phyloP scores from a whole-genome alignment of 257 asterid genomes.

The Ophiorrhiza pumila region DNA sequence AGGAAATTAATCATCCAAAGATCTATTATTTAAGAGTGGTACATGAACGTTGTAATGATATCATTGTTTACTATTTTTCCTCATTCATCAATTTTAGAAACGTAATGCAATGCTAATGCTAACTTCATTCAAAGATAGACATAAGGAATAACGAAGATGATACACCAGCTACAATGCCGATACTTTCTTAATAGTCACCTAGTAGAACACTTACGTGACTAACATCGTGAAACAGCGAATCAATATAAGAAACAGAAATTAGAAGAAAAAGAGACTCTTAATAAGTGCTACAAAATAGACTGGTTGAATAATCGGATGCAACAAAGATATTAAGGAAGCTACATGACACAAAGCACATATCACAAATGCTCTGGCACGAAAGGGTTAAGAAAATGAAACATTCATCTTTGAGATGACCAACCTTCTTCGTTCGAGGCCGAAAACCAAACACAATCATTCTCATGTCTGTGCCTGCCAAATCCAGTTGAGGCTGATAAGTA shows the following conservation, averaged over 20 bases:
- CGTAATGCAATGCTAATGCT: neutral
- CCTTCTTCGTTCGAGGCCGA: constrained; percentile 96
- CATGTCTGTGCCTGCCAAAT: constrained; percentile 88
- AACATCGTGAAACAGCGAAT: neutral
- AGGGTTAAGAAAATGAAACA: constrained; percentile 9
- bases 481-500: constrained; percentile 15
- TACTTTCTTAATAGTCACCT: neutral
- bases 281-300: neutral
- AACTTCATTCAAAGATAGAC: neutral
- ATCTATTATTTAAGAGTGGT: neutral
- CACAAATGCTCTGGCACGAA: neutral
- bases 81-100: neutral
- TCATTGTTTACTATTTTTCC: neutral
- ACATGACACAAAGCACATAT: neutral
- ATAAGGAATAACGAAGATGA: neutral
- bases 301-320: neutral
- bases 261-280: neutral
- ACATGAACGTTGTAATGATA: neutral
- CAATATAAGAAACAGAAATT: neutral
- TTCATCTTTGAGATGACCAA: constrained; percentile 31
- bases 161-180: neutral
- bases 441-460: constrained; percentile 88
- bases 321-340: neutral
- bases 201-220: neutral
- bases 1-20: constrained; percentile 2